A percentile compares a stretch with the other conserved stretches of the same genome.
These are phyloP conservation scores for Pythium coloratum DNA, from an alignment of 352 stramenopile species.

Conservation along the genomic window DNA sequence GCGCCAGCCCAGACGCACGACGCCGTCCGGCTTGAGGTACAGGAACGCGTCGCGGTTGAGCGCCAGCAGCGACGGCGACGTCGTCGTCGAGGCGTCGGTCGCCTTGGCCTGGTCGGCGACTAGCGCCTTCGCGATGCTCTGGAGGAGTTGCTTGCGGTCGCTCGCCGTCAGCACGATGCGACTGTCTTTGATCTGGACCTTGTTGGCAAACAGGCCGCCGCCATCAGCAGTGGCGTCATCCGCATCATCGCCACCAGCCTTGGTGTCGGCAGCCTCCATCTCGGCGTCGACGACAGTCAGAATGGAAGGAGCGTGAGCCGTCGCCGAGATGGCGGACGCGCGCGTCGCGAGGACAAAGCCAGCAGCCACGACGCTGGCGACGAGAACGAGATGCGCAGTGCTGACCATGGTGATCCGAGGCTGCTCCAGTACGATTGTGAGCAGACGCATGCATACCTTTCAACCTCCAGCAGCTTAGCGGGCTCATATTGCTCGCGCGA, in stretches of 20 bases:
- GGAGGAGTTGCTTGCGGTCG: constrained; percentile 23
- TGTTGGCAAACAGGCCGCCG: constrained; percentile 19
- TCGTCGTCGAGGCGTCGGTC: background rate
- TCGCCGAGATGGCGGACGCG: background rate
- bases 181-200: constrained; percentile 24
- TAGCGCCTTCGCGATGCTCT: constrained; percentile 14
- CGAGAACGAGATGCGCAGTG: constrained; percentile 3
- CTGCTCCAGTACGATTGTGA: background rate
- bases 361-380: constrained; percentile 9
- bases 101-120: constrained; percentile 14
- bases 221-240: constrained; percentile 4
- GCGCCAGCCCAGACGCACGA: constrained; percentile 25
- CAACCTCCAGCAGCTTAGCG: no score
- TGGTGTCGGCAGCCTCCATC: background rate
- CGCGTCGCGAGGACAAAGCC: constrained; percentile 9
- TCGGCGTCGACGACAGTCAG: background rate
- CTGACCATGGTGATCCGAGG: constrained; percentile 9
- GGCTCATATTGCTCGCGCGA: background rate
- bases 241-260: background rate
- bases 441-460: background rate
- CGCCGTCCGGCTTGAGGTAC: constrained; percentile 16
- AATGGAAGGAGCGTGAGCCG: background rate
- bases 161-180: constrained; percentile 25
- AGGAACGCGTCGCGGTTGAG: constrained; percentile 25
- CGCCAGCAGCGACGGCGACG: constrained; percentile 14